Evolutionary conservation across 192 early-diverging fungal genomes (phyloP), one percentile per base, ranked within the genome.

Genomic region (Gamsiella multidivaricata): DNA sequence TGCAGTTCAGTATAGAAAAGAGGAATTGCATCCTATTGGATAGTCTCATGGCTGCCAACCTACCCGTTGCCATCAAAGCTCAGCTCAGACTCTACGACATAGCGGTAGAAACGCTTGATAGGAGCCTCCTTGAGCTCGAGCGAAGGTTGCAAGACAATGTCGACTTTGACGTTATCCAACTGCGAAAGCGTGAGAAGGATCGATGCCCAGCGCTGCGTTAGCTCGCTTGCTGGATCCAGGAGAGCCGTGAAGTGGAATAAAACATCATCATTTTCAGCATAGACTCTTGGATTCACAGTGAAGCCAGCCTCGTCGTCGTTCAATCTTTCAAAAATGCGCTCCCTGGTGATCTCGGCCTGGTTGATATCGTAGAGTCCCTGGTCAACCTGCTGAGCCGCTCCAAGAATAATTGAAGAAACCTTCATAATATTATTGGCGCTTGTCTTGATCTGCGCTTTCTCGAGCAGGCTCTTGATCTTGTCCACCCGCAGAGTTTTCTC

Each of bases 51-150:
- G n/a, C n/a, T n/a, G 6, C 56, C 17, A 5, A 52, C 51, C 63
- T 64, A 82, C 81, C 81, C 81, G 5, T 80, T 61, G 9, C 47
- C 20, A 82, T 93, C 88, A 82, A 96, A 97, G 29, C 70, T 69
- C 4, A 89, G 87, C 39, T 86, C 80, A 3, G 80, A 71, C 14
- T 88, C 83, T 58, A 91, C 85, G 20, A 95, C 90, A 79, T 94
- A 97, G 43, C 95, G 89, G 70, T 97, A 99, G 81, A 97, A 97
- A 14, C 94, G 83, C 51, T 91, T 94, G 25, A 97, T 70, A 0
- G 96, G 95, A 7, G 95, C 66, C 54, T 93, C 90, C 2, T 83
- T 85, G 18, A 90, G 20, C 15, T 69, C 60, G 0, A 69, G 41
- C 7, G 62, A 22, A 9, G 95, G 94, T 37, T 89, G 90, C 45